These are phyloP conservation scores for Euphorbia tirucalli DNA, from an alignment of 345 rosid species.

Conservation along the genomic window DNA sequence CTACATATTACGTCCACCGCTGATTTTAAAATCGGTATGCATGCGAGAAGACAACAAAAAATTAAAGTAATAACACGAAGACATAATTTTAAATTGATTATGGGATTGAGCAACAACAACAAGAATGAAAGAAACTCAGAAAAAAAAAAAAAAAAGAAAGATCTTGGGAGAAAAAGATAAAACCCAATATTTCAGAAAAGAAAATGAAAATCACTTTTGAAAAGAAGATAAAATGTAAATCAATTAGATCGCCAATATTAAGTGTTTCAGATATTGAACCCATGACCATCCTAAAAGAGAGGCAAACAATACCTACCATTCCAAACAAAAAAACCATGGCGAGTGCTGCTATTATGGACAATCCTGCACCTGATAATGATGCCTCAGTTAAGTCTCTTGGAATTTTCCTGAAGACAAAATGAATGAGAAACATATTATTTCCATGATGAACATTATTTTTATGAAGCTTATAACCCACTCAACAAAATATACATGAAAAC, in stretches of 20 bases:
- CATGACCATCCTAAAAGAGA: background rate
- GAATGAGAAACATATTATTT: background rate
- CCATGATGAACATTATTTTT: background rate
- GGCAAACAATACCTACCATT: conserved; percentile 56
- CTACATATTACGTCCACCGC: background rate
- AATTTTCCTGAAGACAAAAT: conserved; percentile 68
- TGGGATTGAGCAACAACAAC: background rate
- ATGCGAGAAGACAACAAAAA: background rate
- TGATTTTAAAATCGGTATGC: background rate
- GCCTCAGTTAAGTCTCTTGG: conserved; percentile 99
- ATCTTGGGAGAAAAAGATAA: background rate
- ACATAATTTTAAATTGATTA: background rate
- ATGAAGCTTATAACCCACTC: background rate
- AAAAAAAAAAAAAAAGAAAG: background rate
- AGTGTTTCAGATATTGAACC: background rate
- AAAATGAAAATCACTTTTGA: background rate
- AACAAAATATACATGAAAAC: background rate
- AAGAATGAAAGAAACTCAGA: background rate
- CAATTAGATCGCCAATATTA: background rate
- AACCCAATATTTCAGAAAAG: background rate
- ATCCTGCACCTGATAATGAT: conserved; percentile 90
- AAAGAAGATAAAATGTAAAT: background rate
- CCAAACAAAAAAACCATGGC: conserved; percentile 92
- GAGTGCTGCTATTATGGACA: conserved; percentile 85
- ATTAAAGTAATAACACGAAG: background rate